Evolutionary conservation across 192 early-diverging fungal species (phyloP).

Genomic region (Gryganskiella cystojenkinii): DNA sequence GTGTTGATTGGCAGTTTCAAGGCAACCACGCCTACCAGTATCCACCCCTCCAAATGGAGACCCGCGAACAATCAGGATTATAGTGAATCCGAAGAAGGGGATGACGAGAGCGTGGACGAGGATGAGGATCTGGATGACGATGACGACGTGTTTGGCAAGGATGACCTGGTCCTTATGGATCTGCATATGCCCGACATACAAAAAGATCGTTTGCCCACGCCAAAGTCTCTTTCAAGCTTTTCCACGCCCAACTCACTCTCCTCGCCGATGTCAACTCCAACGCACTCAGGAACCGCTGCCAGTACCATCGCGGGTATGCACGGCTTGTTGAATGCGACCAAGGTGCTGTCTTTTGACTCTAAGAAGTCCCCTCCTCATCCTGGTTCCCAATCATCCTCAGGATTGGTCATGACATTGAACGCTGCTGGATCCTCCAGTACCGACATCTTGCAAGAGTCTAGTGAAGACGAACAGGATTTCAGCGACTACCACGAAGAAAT

Average conservation of each 20-base stretch:
- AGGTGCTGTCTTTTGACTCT: conserved; percentile 42
- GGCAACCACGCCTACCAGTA: conserved; percentile 36
- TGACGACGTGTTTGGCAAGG: conserved; percentile 51
- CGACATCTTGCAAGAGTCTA: conserved; percentile 26
- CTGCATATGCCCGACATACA: conserved; percentile 47
- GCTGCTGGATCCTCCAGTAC: neutral
- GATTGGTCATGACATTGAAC: neutral
- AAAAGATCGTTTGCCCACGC: conserved; percentile 23
- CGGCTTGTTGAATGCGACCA: conserved; percentile 44
- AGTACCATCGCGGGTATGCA: conserved; percentile 40
- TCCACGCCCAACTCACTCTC: conserved; percentile 20
- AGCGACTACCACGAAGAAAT: conserved; percentile 71
- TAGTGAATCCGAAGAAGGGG: conserved; percentile 45
- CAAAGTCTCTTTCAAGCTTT: conserved; percentile 34
- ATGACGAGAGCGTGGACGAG: conserved; percentile 43
- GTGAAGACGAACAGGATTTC: conserved; percentile 58
- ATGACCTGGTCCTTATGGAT: conserved; percentile 49
- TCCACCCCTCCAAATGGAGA: conserved; percentile 43
- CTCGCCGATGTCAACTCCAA: conserved; percentile 19
- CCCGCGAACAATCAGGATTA: conserved; percentile 46
- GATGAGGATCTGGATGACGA: conserved; percentile 46
- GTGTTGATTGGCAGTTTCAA: conserved; percentile 46
- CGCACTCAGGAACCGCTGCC: conserved; percentile 1
- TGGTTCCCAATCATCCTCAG: conserved; percentile 5
- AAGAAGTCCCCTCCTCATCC: conserved; percentile 30